A percentile compares a stretch with the other conserved stretches of the same genome.
These are phyloP conservation scores for Crotalaria pallida DNA, from an alignment of 306 rosid species.

Conservation along the genomic window DNA sequence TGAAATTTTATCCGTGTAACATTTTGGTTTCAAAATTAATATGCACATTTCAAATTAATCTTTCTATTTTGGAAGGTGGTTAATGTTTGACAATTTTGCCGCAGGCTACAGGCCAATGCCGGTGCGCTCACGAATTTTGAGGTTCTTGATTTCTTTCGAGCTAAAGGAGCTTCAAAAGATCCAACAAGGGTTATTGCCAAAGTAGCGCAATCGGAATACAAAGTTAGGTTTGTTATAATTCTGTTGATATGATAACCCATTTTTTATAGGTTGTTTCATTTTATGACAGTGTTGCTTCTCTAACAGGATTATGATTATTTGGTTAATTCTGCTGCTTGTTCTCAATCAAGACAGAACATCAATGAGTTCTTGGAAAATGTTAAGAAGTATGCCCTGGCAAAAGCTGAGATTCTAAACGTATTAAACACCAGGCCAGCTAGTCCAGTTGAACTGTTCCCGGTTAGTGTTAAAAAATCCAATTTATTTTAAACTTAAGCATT, in stretches of 20 bases:
- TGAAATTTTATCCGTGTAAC: slow-evolving; percentile 50
- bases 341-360: slow-evolving; percentile 52
- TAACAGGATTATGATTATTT: slow-evolving; percentile 67
- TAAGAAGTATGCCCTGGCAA: slow-evolving; percentile 49
- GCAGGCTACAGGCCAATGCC: slow-evolving; percentile 53
- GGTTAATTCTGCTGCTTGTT: slow-evolving; percentile 44
- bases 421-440: slow-evolving; percentile 52
- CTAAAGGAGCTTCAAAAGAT: slow-evolving; percentile 71
- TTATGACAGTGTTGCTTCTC: not conserved
- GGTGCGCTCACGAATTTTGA: slow-evolving; percentile 67
- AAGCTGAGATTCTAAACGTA: slow-evolving; percentile 74
- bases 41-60: not conserved
- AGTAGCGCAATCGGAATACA: slow-evolving; percentile 62
- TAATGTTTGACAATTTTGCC: not conserved
- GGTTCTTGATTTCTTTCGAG: slow-evolving; percentile 60
- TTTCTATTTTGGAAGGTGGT: not conserved
- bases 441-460: slow-evolving; percentile 45
- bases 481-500: not conserved
- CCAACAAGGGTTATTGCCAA: slow-evolving; percentile 57
- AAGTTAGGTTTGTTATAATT: slow-evolving; percentile 35
- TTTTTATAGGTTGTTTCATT: not conserved
- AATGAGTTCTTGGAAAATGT: slow-evolving; percentile 41
- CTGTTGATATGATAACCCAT: not conserved
- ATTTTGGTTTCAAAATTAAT: not conserved
- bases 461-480: slow-evolving; percentile 13